Evolutionary conservation across 495 filamentous ascomycete species (phyloP).

Genomic region (Neurospora tetrasperma): DNA sequence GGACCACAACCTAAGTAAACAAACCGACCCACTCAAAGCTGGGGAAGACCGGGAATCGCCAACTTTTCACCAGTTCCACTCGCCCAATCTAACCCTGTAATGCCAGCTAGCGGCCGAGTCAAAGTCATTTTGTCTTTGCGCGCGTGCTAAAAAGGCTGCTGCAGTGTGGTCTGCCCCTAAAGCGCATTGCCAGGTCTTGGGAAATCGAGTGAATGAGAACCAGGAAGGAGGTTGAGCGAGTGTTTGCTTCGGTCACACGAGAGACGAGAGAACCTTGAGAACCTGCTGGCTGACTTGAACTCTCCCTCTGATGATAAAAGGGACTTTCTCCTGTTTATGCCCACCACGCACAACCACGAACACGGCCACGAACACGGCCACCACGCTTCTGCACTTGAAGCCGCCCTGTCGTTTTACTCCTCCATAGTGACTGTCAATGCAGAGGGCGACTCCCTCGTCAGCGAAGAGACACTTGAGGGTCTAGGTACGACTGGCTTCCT

Average conservation of each 20-base stretch:
- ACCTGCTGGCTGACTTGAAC: conserved; percentile 13
- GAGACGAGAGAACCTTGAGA: neutral
- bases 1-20: neutral
- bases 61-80: conserved; percentile 1
- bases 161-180: neutral
- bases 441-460: conserved; percentile 89
- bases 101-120: neutral
- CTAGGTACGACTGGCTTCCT: conserved; percentile 87
- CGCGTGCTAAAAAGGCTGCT: neutral
- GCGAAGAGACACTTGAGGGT: conserved; percentile 78
- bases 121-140: neutral
- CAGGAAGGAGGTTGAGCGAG: neutral
- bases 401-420: conserved; percentile 85
- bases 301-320: conserved; percentile 39
- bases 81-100: neutral
- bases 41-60: neutral
- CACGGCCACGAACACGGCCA: conserved; percentile 41
- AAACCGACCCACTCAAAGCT: neutral
- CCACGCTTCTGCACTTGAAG: conserved; percentile 57
- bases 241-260: neutral
- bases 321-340: conserved; percentile 92
- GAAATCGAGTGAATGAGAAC: neutral
- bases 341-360: conserved; percentile 41
- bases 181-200: neutral
- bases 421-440: conserved; percentile 81